These are phyloP conservation scores for Penicillium odoratum DNA, from an alignment of 495 filamentous ascomycete species.

Conservation along the genomic window DNA sequence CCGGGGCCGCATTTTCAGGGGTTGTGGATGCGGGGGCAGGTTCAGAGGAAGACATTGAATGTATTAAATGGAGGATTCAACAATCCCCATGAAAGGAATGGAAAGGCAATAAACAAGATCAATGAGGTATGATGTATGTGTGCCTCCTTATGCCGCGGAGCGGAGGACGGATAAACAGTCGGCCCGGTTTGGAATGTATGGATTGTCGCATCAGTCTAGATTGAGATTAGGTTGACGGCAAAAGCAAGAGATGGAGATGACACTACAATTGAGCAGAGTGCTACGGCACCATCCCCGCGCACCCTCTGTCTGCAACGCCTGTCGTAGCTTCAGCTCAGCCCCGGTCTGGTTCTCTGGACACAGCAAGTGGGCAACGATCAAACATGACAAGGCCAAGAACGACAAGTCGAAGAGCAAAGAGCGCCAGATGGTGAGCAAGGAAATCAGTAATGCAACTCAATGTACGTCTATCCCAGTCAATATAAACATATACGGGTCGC, in stretches of 20 bases:
- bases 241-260: constrained; percentile 13
- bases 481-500: background rate
- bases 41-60: constrained; percentile 46
- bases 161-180: constrained; percentile 38
- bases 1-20: constrained; percentile 42
- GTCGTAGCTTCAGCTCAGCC: constrained; percentile 53
- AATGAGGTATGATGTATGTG: constrained; percentile 6
- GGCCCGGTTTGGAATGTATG: constrained; percentile 31
- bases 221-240: background rate
- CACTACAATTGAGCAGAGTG: constrained; percentile 19
- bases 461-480: constrained; percentile 31
- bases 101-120: constrained; percentile 9
- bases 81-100: constrained; percentile 25
- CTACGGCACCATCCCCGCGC: constrained; percentile 8
- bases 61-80: constrained; percentile 14
- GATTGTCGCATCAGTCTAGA: constrained; percentile 1
- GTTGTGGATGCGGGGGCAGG: constrained; percentile 25
- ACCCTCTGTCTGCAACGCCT: constrained; percentile 15
- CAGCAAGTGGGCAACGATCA: constrained; percentile 93
- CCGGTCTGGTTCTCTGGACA: constrained; percentile 63
- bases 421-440: constrained; percentile 49
- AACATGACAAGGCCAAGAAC: constrained; percentile 84
- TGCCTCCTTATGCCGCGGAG: constrained; percentile 36
- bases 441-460: constrained; percentile 56
- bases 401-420: constrained; percentile 61